Percentiles rank a stretch among this genome's conserved stretches.
phyloP scores from a whole-genome alignment of 2,329 filamentous ascomycete species.

The Botryosphaeria dothidea region DNA sequence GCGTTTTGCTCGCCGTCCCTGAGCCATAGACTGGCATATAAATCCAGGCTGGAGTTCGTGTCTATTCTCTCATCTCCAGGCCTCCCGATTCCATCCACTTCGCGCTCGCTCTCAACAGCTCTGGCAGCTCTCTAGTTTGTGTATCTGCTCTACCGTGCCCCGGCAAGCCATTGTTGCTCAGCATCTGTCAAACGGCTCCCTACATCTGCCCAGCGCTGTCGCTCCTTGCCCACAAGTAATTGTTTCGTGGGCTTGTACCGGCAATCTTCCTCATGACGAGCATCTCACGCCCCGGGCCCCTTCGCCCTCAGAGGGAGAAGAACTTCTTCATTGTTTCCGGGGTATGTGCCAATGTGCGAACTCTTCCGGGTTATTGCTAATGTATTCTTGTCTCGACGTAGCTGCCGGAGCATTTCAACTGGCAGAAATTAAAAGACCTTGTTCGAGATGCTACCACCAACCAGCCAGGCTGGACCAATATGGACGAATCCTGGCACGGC shows the following conservation, averaged over 20 bases:
- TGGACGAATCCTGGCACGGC: slow-evolving; percentile 25
- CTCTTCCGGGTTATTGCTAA: not conserved
- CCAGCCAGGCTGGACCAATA: slow-evolving; percentile 41
- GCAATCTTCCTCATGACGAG: not conserved
- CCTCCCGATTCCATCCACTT: not conserved
- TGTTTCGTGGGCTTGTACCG: not conserved
- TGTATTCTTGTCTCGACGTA: not conserved
- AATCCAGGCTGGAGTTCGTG: not conserved
- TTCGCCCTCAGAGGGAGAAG: slow-evolving; percentile 11
- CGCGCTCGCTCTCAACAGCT: not conserved
- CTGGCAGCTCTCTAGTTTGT: not conserved
- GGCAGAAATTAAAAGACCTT: slow-evolving; percentile 41
- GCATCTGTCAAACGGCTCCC: slow-evolving; percentile 15
- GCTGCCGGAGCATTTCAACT: slow-evolving; percentile 24
- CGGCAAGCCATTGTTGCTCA: slow-evolving; percentile 15
- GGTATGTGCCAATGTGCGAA: not conserved
- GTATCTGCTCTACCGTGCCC: not conserved
- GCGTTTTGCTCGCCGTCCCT: slow-evolving; percentile 3
- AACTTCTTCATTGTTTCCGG: slow-evolving; percentile 21
- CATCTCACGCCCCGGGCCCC: not conserved
- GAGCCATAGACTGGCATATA: slow-evolving; percentile 12
- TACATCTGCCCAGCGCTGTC: slow-evolving; percentile 3
- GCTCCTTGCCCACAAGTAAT: not conserved
- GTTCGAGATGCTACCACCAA: slow-evolving; percentile 34
- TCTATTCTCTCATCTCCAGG: not conserved